Conservation (phyloP, 306 rosid species). For the Trifolium fragiferum region DNA sequence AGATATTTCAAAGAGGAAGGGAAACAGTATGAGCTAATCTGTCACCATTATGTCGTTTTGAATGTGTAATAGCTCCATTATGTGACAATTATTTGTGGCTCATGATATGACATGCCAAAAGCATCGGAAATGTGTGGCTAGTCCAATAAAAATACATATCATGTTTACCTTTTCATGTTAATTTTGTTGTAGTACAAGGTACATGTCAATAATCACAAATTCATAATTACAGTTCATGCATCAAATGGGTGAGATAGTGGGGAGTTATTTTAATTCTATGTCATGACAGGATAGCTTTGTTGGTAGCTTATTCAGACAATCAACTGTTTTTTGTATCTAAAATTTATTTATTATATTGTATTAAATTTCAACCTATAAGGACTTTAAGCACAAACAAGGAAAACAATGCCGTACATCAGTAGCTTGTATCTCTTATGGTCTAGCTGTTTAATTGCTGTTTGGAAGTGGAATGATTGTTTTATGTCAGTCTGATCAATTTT, state of each 20-base stretch:
- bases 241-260: neutral
- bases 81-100: neutral
- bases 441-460: no score
- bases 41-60: neutral
- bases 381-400: no score
- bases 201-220: no score
- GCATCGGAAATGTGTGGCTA: neutral
- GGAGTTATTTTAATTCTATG: neutral
- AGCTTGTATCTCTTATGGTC: no score
- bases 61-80: neutral
- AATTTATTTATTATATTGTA: no score
- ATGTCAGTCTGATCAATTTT: no score
- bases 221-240: no score
- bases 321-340: no score
- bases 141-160: neutral
- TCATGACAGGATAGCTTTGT: neutral
- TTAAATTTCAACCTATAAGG: no score
- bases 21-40: neutral
- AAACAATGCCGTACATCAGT: no score
- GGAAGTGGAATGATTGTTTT: neutral
- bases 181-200: no score
- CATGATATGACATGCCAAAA: neutral
- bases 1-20: neutral
- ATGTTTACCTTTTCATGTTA: neutral
- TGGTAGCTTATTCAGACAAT: neutral